Percentiles rank a stretch among this genome's conserved stretches.
These are phyloP conservation scores for Aspergillus bombycis DNA, from an alignment of 2,329 filamentous ascomycete genomes.

Conservation along the genomic window DNA sequence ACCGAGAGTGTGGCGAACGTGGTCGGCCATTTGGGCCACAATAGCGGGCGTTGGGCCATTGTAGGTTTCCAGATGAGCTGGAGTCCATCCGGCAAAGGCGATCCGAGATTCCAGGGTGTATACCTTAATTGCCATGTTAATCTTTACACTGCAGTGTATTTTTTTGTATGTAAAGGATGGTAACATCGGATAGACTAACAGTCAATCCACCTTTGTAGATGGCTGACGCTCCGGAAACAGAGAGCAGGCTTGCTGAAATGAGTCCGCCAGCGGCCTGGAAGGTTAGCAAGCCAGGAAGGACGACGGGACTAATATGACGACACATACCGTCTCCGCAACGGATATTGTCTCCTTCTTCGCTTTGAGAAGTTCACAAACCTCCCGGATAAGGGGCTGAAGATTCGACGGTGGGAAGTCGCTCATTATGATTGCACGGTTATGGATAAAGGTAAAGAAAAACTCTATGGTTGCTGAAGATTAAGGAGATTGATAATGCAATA, in stretches of 20 bases:
- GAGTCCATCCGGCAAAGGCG: conserved; percentile 64
- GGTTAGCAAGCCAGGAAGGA: conserved; percentile 1
- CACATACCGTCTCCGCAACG: conserved; percentile 62
- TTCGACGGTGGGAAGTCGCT: conserved; percentile 36
- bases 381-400: conserved; percentile 49
- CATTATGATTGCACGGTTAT: conserved; percentile 15
- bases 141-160: not conserved
- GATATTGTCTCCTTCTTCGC: conserved; percentile 60
- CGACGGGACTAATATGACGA: conserved; percentile 5
- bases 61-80: conserved; percentile 56
- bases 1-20: conserved; percentile 58
- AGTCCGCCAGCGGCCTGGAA: conserved; percentile 63
- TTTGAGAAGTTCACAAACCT: conserved; percentile 58
- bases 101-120: conserved; percentile 63
- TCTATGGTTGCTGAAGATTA: not conserved
- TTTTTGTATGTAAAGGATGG: not conserved
- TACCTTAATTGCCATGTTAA: conserved; percentile 35
- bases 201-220: conserved; percentile 67
- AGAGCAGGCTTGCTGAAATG: conserved; percentile 61
- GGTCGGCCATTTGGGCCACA: conserved; percentile 59
- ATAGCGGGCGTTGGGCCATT: conserved; percentile 62
- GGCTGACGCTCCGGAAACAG: conserved; percentile 59
- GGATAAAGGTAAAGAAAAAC: not conserved
- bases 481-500: not conserved
- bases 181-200: conserved; percentile 25